phyloP scores from a whole-genome alignment of 768 basidiomycete species.

The Termitomyces sp. region DNA sequence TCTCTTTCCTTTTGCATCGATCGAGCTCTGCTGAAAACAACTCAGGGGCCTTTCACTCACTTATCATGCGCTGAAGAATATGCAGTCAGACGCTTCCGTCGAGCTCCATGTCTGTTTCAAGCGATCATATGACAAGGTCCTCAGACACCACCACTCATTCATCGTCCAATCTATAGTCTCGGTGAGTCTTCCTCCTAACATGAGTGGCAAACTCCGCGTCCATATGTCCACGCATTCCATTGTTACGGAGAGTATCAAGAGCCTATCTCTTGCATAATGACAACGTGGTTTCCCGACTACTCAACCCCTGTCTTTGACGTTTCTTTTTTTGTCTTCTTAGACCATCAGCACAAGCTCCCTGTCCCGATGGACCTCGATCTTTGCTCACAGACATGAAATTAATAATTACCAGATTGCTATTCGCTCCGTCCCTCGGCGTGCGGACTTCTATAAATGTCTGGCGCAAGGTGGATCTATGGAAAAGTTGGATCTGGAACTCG shows the following conservation, averaged over 20 bases:
- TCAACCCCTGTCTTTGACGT: neutral
- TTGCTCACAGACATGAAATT: neutral
- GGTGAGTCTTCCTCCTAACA: constrained; percentile 29
- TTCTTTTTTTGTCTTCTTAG: neutral
- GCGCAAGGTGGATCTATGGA: constrained; percentile 51
- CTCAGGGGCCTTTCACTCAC: constrained; percentile 63
- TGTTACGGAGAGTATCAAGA: neutral
- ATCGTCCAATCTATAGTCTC: constrained; percentile 59
- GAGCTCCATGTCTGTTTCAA: constrained; percentile 68
- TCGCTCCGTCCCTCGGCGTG: constrained; percentile 53
- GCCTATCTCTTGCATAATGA: neutral
- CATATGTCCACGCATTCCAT: neutral
- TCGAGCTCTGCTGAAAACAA: neutral
- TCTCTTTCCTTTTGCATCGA: neutral
- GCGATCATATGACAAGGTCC: constrained; percentile 62
- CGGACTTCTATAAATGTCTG: constrained; percentile 58
- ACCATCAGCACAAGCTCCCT: neutral
- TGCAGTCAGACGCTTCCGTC: constrained; percentile 45
- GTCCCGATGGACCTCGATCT: neutral
- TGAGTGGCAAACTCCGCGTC: constrained; percentile 7
- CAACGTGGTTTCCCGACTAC: neutral
- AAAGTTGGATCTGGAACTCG: constrained; percentile 47
- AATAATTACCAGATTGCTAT: constrained; percentile 40
- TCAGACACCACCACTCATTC: constrained; percentile 63
- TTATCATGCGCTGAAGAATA: constrained; percentile 59